These are phyloP conservation scores for Glarea lozoyensis DNA, from an alignment of 495 filamentous ascomycete species.

Conservation along the genomic window DNA sequence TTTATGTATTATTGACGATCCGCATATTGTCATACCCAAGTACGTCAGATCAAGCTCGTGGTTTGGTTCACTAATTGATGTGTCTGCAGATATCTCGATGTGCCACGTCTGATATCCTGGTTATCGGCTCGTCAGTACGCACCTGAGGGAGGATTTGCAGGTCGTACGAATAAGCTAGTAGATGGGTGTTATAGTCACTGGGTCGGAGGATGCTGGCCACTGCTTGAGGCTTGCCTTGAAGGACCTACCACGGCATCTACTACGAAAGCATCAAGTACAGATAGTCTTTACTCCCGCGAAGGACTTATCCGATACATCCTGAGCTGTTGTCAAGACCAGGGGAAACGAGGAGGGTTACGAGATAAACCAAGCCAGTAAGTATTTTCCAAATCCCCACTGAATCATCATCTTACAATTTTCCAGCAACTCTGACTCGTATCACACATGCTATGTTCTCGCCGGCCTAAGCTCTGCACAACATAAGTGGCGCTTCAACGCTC, in stretches of 20 bases:
- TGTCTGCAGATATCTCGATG: slow-evolving; percentile 57
- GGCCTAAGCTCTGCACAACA: slow-evolving; percentile 80
- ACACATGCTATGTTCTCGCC: slow-evolving; percentile 81
- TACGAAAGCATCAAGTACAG: not conserved
- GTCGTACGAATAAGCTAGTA: slow-evolving; percentile 95
- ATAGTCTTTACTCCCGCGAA: slow-evolving; percentile 66
- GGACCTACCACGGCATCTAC: slow-evolving; percentile 26
- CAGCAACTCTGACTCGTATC: slow-evolving; percentile 78
- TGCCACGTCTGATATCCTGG: slow-evolving; percentile 73
- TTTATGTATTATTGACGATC: slow-evolving; percentile 72
- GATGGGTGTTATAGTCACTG: slow-evolving; percentile 98
- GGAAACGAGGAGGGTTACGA: slow-evolving; percentile 65
- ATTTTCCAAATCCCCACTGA: not conserved
- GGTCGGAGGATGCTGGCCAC: slow-evolving; percentile 89
- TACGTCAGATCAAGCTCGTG: slow-evolving; percentile 28
- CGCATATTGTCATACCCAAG: slow-evolving; percentile 58
- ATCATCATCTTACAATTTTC: not conserved
- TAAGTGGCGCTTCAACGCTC: slow-evolving; percentile 51
- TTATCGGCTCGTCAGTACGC: slow-evolving; percentile 80
- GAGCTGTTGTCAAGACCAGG: slow-evolving; percentile 68
- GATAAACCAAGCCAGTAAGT: slow-evolving; percentile 91
- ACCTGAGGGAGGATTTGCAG: slow-evolving; percentile 86
- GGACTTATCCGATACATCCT: slow-evolving; percentile 84
- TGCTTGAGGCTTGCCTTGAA: slow-evolving; percentile 72
- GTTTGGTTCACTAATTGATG: not conserved